phyloP scores from a whole-genome alignment of 805 yeast species.

The Metschnikowia drakensbergensis region DNA sequence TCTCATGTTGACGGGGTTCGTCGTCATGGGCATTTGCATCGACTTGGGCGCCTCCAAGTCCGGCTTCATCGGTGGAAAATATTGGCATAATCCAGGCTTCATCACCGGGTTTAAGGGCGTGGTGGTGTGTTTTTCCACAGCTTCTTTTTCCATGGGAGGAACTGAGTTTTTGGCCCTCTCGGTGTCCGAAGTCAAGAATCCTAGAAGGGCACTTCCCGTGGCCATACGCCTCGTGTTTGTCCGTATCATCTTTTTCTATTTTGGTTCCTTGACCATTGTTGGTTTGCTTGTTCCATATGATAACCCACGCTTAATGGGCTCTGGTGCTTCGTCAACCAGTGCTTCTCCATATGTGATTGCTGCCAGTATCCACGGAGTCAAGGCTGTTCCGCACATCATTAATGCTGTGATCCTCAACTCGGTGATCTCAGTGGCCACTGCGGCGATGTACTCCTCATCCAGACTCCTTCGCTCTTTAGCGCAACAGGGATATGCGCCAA shows the following conservation, averaged over 20 bases:
- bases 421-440: slow-evolving; percentile 29
- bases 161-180: slow-evolving; percentile 39
- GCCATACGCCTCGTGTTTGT: slow-evolving; percentile 41
- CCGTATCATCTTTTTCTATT: slow-evolving; percentile 36
- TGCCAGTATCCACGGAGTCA: slow-evolving; percentile 26
- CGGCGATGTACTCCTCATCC: slow-evolving; percentile 28
- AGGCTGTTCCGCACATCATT: slow-evolving; percentile 29
- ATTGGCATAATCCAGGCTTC: slow-evolving; percentile 40
- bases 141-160: slow-evolving; percentile 39
- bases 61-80: slow-evolving; percentile 39
- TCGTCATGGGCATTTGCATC: slow-evolving; percentile 38
- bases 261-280: slow-evolving; percentile 37
- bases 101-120: slow-evolving; percentile 38
- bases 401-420: slow-evolving; percentile 32
- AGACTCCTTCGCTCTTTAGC: slow-evolving; percentile 25
- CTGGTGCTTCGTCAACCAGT: slow-evolving; percentile 28
- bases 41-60: slow-evolving; percentile 30
- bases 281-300: slow-evolving; percentile 38
- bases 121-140: slow-evolving; percentile 38
- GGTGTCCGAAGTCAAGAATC: slow-evolving; percentile 38
- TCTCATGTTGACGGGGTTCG: slow-evolving; percentile 38
- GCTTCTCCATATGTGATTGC: slow-evolving; percentile 30
- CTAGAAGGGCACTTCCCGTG: slow-evolving; percentile 38
- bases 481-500: slow-evolving; percentile 27
- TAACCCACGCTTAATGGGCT: slow-evolving; percentile 33